These are phyloP conservation scores for Smittium culicis DNA, from an alignment of 371 early-diverging fungal genomes.

Conservation along the genomic window DNA sequence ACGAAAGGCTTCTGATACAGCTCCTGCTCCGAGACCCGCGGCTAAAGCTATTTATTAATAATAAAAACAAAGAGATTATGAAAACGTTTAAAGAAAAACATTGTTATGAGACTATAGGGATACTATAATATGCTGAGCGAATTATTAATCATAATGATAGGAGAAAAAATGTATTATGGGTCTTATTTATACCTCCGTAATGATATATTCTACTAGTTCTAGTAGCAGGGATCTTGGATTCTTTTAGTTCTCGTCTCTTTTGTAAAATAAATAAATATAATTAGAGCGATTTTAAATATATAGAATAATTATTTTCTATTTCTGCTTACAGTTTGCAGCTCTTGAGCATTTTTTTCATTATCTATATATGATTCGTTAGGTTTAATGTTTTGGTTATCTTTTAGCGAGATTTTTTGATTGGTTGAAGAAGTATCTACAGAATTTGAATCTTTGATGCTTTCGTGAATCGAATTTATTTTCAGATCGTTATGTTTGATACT, in stretches of 20 bases:
- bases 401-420: neutral
- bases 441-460: neutral
- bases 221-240: slow-evolving; percentile 29
- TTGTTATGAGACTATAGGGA: too few species aligned
- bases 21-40: slow-evolving; percentile 59
- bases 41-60: slow-evolving; percentile 33
- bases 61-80: neutral
- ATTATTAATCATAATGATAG: too few species aligned
- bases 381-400: neutral
- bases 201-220: slow-evolving; percentile 31
- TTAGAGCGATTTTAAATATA: neutral
- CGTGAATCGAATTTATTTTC: neutral
- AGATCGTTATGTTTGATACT: too few species aligned
- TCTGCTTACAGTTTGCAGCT: neutral
- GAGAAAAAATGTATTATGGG: too few species aligned
- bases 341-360: neutral
- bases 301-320: neutral
- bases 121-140: too few species aligned
- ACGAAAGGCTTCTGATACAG: slow-evolving; percentile 53
- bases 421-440: neutral
- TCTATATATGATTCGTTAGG: neutral
- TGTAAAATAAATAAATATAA: neutral
- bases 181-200: slow-evolving; percentile 22
- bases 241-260: slow-evolving; percentile 9
- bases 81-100: too few species aligned